These are phyloP conservation scores for Acanthamoeba royreba DNA, from an alignment of 208 protist genomes.

Conservation along the genomic window DNA sequence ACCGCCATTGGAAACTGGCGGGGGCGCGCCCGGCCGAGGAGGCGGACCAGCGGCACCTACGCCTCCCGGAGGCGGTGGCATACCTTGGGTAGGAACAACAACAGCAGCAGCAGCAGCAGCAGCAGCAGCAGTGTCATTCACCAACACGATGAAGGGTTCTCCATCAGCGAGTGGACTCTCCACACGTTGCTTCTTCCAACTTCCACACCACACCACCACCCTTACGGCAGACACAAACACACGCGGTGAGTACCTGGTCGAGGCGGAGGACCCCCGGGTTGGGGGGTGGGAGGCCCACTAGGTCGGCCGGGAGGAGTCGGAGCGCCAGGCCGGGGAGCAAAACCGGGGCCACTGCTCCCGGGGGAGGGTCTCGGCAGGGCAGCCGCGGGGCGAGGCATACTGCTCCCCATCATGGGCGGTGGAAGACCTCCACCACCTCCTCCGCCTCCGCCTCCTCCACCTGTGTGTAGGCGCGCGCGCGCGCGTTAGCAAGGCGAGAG, in stretches of 20 bases:
- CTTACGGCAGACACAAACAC: background rate
- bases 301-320: background rate
- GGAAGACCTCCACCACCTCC: background rate
- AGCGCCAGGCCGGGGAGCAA: background rate
- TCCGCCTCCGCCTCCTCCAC: background rate
- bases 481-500: background rate
- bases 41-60: background rate
- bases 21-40: background rate
- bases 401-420: background rate
- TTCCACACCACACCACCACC: background rate
- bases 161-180: too few relatives aligned
- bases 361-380: background rate
- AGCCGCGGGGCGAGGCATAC: background rate
- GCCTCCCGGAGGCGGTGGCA: background rate
- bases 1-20: background rate
- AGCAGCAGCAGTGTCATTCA: background rate
- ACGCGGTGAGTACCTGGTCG: background rate
- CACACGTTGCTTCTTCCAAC: too few relatives aligned
- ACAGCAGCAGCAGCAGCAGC: background rate
- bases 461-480: background rate
- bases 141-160: too few relatives aligned
- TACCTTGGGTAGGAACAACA: background rate
- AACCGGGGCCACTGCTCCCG: background rate
- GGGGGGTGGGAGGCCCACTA: background rate
- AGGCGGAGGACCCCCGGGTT: background rate